phyloP scores from a whole-genome alignment of 176 grass and related monocot species.

The Zoysia pacifica region DNA sequence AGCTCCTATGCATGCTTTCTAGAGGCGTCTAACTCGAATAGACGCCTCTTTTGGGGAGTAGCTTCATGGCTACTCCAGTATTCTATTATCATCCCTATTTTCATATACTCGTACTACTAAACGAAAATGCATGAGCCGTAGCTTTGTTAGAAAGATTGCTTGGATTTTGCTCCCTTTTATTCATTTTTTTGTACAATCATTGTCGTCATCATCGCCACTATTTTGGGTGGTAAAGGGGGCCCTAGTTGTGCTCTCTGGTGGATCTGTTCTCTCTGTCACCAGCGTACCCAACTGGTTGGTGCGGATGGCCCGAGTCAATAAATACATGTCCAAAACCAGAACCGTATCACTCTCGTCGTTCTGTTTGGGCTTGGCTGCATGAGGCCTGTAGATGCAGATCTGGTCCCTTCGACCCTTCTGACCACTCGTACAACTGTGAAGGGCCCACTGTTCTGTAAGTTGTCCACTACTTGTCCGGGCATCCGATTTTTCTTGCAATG shows the following conservation, averaged over 20 bases:
- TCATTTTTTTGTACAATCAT: constrained; percentile 43
- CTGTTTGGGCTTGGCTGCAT: constrained; percentile 62
- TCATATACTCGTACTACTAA: constrained; percentile 6
- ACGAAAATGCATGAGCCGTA: constrained; percentile 10
- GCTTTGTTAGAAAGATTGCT: constrained; percentile 35
- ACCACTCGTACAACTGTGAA: constrained; percentile 53
- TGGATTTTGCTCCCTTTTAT: constrained; percentile 31
- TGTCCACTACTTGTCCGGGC: constrained; percentile 52
- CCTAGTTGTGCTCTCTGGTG: constrained; percentile 45
- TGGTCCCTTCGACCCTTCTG: constrained; percentile 61
- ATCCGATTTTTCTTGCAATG: constrained; percentile 37
- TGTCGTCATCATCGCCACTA: constrained; percentile 40
- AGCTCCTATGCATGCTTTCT: constrained; percentile 1
- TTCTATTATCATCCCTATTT: not conserved
- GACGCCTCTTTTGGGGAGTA: not conserved
- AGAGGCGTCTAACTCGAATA: not conserved
- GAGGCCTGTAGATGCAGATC: constrained; percentile 61
- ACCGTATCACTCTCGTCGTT: constrained; percentile 36
- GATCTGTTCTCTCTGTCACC: constrained; percentile 61
- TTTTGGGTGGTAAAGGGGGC: constrained; percentile 46
- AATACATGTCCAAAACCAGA: constrained; percentile 56
- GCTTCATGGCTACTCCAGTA: not conserved
- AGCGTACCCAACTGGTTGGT: constrained; percentile 47
- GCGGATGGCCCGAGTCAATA: constrained; percentile 51
- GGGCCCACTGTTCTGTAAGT: constrained; percentile 48